A percentile compares a stretch with the other conserved stretches of the same genome.
These are phyloP conservation scores for Suhomyces ambrosiae DNA, from an alignment of 1,139 yeast genomes.

Conservation along the genomic window DNA sequence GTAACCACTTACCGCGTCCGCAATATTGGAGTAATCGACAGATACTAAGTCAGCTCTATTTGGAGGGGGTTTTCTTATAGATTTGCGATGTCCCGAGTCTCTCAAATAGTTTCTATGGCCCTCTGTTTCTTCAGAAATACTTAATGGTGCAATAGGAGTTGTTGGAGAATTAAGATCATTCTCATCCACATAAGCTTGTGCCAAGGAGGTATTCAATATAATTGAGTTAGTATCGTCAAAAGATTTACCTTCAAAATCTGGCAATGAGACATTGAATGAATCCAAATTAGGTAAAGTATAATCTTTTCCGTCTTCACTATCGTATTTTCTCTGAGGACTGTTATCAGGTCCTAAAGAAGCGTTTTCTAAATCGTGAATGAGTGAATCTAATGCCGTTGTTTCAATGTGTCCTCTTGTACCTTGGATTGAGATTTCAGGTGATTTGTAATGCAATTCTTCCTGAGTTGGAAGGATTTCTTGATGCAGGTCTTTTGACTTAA, in stretches of 20 bases:
- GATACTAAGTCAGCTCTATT: slow-evolving; percentile 25
- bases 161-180: slow-evolving; percentile 20
- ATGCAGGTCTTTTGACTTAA: neutral
- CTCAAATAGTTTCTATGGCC: slow-evolving; percentile 35
- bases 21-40: slow-evolving; percentile 31
- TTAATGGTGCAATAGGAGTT: slow-evolving; percentile 37
- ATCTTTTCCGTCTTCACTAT: slow-evolving; percentile 8
- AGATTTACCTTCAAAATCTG: slow-evolving; percentile 31
- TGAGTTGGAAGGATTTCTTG: too few species aligned
- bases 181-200: slow-evolving; percentile 14
- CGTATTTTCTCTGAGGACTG: slow-evolving; percentile 10
- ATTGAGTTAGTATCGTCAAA: slow-evolving; percentile 3
- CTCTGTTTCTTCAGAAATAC: slow-evolving; percentile 24
- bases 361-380: slow-evolving; percentile 38
- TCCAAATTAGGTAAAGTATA: slow-evolving; percentile 26
- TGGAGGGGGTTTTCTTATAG: slow-evolving; percentile 40
- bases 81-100: slow-evolving; percentile 34
- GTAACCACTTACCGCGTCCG: slow-evolving; percentile 30
- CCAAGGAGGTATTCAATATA: neutral
- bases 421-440: slow-evolving; percentile 1
- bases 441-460: slow-evolving; percentile 8
- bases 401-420: slow-evolving; percentile 9
- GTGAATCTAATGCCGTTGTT: slow-evolving; percentile 37
- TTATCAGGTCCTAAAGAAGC: slow-evolving; percentile 22
- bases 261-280: slow-evolving; percentile 27